Percentiles rank a stretch among this genome's conserved stretches.
phyloP scores from a whole-genome alignment of 2,329 filamentous ascomycete species.

The Rhytidhysteron rufulum region DNA sequence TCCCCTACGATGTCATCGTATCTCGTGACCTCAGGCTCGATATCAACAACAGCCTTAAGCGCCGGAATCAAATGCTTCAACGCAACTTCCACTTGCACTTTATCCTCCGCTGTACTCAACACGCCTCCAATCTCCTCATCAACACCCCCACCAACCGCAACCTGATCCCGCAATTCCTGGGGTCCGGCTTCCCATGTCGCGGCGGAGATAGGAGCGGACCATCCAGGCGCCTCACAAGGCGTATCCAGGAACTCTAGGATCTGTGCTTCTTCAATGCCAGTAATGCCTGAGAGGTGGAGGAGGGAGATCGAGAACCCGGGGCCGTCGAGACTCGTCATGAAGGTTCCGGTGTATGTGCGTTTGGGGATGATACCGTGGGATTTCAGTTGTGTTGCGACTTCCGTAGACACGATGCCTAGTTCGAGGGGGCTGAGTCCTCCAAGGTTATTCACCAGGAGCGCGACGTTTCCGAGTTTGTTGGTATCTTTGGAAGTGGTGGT shows the following conservation, averaged over 20 bases:
- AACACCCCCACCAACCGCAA: neutral
- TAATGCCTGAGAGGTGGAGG: conserved; percentile 55
- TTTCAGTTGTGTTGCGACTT: conserved; percentile 57
- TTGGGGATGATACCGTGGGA: conserved; percentile 53
- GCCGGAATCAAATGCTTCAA: neutral
- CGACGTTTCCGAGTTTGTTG: too few species aligned
- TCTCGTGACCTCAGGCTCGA: conserved; percentile 57
- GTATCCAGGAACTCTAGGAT: conserved; percentile 64
- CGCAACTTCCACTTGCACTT: neutral
- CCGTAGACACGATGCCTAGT: conserved; percentile 62
- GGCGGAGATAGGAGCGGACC: conserved; percentile 35
- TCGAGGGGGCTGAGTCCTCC: conserved; percentile 66
- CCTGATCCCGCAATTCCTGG: neutral
- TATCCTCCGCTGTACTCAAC: neutral
- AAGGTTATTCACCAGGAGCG: conserved; percentile 67
- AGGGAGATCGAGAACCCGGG: conserved; percentile 64
- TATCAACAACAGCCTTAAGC: conserved; percentile 38
- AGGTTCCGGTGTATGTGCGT: conserved; percentile 58
- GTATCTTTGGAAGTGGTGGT: too few species aligned
- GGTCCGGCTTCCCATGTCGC: neutral
- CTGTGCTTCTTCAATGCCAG: conserved; percentile 52
- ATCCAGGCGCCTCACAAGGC: conserved; percentile 60
- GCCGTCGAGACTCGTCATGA: conserved; percentile 65
- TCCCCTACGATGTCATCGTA: conserved; percentile 77
- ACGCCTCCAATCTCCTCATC: neutral